A percentile compares a stretch with the other conserved stretches of the same genome.
phyloP scores from a whole-genome alignment of 805 yeast species.

The Candida multigemmis region DNA sequence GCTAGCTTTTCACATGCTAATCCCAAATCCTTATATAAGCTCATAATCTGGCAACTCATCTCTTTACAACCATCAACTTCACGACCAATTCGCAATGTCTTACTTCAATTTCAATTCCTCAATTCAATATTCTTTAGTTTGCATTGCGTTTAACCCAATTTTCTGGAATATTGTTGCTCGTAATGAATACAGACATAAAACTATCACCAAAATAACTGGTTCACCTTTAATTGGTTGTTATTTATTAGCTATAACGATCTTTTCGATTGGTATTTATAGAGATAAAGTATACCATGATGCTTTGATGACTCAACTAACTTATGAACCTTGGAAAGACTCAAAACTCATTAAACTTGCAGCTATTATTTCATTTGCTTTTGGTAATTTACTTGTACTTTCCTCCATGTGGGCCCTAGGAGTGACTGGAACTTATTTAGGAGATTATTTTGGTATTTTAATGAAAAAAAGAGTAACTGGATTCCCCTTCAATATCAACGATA shows the following conservation, averaged over 20 bases:
- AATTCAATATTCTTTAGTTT: conserved; percentile 38
- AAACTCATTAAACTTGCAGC: conserved; percentile 41
- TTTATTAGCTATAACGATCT: conserved; percentile 71
- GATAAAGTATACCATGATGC: conserved; percentile 72
- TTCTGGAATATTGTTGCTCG: conserved; percentile 95
- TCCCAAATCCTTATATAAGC: conserved; percentile 1
- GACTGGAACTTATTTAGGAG: conserved; percentile 95
- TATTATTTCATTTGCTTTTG: conserved; percentile 45
- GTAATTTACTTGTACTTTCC: conserved; percentile 70
- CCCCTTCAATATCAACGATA: conserved; percentile 85
- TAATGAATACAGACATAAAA: conserved; percentile 67
- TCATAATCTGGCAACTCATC: conserved; percentile 1
- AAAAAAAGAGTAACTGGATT: conserved; percentile 80
- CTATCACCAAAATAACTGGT: conserved; percentile 66
- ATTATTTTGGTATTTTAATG: conserved; percentile 95
- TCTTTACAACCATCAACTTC: no score
- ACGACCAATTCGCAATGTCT: no score
- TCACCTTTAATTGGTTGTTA: conserved; percentile 76
- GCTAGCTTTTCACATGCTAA: background rate
- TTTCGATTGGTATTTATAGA: conserved; percentile 74
- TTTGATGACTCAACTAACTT: conserved; percentile 60
- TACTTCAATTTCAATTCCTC: conserved; percentile 13
- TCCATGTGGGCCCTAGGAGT: conserved; percentile 93
- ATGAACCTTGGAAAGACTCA: conserved; percentile 39
- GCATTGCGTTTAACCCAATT: conserved; percentile 84